Conservation (phyloP, 2,329 filamentous ascomycete genomes). For the Neospermospora avenae region DNA sequence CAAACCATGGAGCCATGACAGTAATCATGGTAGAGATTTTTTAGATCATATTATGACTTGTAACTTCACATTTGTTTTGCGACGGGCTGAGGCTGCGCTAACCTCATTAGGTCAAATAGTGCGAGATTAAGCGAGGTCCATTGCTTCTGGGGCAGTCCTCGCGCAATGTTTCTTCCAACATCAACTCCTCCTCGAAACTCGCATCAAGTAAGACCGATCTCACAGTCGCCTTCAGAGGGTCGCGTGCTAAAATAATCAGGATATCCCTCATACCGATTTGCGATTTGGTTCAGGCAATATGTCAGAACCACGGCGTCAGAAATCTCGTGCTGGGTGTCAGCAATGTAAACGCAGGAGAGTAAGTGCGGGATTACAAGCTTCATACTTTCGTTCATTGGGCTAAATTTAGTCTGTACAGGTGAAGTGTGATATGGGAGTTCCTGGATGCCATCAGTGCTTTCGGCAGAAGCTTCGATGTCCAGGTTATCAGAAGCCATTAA, state of each 20-base stretch:
- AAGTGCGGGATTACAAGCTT: background rate
- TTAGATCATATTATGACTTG: too few species aligned
- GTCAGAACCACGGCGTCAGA: background rate
- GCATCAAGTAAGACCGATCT: too few species aligned
- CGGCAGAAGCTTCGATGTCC: background rate
- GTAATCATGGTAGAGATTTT: too few species aligned
- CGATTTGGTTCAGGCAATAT: background rate
- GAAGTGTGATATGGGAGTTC: background rate
- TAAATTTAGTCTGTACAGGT: background rate
- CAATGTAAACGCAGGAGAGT: background rate
- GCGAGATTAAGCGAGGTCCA: too few species aligned
- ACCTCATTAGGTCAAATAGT: too few species aligned
- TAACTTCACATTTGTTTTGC: too few species aligned
- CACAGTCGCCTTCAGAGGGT: too few species aligned
- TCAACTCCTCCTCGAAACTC: too few species aligned
- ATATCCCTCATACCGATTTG: background rate
- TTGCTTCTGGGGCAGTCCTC: too few species aligned
- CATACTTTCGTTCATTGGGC: background rate
- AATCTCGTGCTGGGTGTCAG: background rate
- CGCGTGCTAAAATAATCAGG: background rate
- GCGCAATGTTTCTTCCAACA: too few species aligned
- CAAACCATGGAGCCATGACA: too few species aligned
- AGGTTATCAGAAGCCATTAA: slow-evolving; percentile 1
- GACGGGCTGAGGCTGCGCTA: too few species aligned
- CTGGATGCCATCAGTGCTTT: background rate